Conservation (phyloP, 805 yeast species). For the Candida awuae region DNA sequence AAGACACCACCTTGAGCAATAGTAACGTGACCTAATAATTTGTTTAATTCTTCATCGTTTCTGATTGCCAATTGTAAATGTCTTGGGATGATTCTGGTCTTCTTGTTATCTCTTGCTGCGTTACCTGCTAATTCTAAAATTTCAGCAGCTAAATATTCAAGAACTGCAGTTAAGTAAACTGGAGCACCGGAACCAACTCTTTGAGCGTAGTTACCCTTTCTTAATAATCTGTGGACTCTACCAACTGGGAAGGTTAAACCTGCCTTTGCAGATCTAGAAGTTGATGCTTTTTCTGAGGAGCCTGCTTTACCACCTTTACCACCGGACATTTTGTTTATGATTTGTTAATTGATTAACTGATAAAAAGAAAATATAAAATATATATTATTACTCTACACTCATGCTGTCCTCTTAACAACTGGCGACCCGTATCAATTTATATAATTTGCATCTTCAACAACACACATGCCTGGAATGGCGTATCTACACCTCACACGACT, state of each 20-base stretch:
- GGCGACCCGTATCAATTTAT: too few species aligned
- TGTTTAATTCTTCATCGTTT: constrained; percentile 98
- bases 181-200: constrained; percentile 99
- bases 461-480: too few species aligned
- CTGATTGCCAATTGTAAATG: constrained; percentile 97
- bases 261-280: constrained; percentile 97
- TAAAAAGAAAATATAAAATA: background rate
- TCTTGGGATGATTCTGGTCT: constrained; percentile 98
- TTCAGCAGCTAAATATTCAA: constrained; percentile 97
- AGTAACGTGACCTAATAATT: constrained; percentile 84
- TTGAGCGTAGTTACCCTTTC: constrained; percentile 97
- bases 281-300: constrained; percentile 88
- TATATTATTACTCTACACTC: background rate
- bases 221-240: constrained; percentile 93
- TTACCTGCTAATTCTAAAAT: constrained; percentile 97
- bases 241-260: constrained; percentile 99
- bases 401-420: too few species aligned
- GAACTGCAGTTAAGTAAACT: constrained; percentile 92
- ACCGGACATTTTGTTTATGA: constrained; percentile 42
- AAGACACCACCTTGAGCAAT: constrained; percentile 99
- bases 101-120: constrained; percentile 98
- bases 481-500: too few species aligned
- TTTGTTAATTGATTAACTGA: background rate
- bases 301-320: constrained; percentile 94
- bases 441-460: too few species aligned